Evolutionary conservation across 176 grass and related monocot genomes (phyloP), one percentile per base, ranked within the genome.

Genomic region (Raddia distichophylla): DNA sequence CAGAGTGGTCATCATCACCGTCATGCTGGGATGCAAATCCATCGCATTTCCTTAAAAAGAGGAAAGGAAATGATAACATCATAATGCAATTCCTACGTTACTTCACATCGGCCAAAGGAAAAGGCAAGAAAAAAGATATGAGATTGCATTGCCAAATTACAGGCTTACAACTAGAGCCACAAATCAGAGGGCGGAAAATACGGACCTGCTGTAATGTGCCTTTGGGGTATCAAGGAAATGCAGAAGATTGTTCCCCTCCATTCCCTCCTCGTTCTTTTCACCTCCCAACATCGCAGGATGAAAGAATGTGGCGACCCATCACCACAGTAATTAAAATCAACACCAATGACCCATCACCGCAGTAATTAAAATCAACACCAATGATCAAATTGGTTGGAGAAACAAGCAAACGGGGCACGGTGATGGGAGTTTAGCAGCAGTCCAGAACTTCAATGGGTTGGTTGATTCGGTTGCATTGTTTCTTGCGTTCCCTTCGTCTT

Each of bases 201-300:
- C 42, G 0, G 34, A 90, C 88, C 55, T 82, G 5, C 79, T 82
- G 67, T 90, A 82, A 86, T 90, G 78, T 13, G 74, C 51, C 10
- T 62, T 90, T 7, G 79, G 88, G 16, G 73, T 90, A 46, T 90
- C 79, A 44, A 86, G 88, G 60, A 90, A 90, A 82, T 86, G 83
- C 79, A 90, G 33, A 18, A 90, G 88, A 76, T 82, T 82, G 60
- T 90, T 76, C 17, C 5, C 79, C 50, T 90, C 83, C 83, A 90
- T 90, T 61, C 18, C 60, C 69, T 40, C 32, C 27, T 60, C 22
- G 15, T 35, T 58, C 70, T 40, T 12, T 60, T 11, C 47, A 77
- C 67, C 60, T 82, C 44, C 47, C 56, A 12, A 15, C 69, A 60
- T 73, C 45, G 10, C 51, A 78, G 66, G 72, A 69, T 2, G 48